Conservation (phyloP, 1,284 basidiomycete species). For the Phylloboletellus chloephorus region DNA sequence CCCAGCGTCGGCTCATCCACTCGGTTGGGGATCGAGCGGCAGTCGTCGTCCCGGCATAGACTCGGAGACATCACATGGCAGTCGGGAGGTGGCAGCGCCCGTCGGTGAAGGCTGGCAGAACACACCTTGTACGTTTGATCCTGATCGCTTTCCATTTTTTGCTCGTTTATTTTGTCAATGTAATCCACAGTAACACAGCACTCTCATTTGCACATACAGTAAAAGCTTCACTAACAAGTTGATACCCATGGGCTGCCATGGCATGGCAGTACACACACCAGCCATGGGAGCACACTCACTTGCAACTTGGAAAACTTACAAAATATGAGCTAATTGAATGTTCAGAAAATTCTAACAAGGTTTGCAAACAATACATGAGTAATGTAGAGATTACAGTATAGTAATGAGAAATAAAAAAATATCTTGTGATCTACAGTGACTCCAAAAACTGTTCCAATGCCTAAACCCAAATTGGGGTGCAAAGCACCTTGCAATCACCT, state of each 20-base stretch:
- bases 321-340: too few relatives aligned
- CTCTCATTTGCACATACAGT: slow-evolving; percentile 25
- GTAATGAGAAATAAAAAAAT: too few relatives aligned
- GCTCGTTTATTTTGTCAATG: slow-evolving; percentile 13
- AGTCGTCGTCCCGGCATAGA: slow-evolving; percentile 38
- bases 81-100: slow-evolving; percentile 12
- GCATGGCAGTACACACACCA: too few relatives aligned
- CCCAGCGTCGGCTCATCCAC: slow-evolving; percentile 8
- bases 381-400: too few relatives aligned
- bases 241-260: too few relatives aligned
- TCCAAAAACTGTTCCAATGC: too few relatives aligned
- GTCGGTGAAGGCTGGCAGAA: slow-evolving; percentile 16
- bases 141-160: slow-evolving; percentile 15
- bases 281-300: too few relatives aligned
- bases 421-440: too few relatives aligned
- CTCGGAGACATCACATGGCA: slow-evolving; percentile 52
- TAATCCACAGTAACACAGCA: slow-evolving; percentile 16
- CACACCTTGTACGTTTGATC: slow-evolving; percentile 6
- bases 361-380: too few relatives aligned
- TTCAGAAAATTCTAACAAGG: too few relatives aligned
- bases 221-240: slow-evolving; percentile 24
- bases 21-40: slow-evolving; percentile 24
- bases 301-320: not conserved
- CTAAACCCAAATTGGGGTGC: too few relatives aligned
- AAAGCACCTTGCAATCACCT: too few relatives aligned